phyloP scores from a whole-genome alignment of 2,329 filamentous ascomycete genomes.

The Diaporthe caulivora region DNA sequence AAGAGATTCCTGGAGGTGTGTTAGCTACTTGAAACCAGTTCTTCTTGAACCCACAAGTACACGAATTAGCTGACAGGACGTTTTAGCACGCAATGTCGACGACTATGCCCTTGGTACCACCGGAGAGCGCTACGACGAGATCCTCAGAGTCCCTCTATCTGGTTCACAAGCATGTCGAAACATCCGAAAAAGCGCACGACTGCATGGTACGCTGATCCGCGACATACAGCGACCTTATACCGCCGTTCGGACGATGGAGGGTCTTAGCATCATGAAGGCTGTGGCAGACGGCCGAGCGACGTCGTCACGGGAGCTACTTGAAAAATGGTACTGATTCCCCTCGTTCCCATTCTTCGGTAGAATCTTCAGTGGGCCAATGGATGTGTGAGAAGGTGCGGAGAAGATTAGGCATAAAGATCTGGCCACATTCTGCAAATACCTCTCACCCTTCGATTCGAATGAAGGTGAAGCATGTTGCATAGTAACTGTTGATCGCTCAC shows the following conservation, averaged over 20 bases:
- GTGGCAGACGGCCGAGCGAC: background rate
- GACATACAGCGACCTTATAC: background rate
- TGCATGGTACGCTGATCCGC: background rate
- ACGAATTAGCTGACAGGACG: background rate
- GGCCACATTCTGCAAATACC: background rate
- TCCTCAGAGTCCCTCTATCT: background rate
- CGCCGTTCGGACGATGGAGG: background rate
- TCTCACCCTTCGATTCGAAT: background rate
- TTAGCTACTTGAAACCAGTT: rapidly evolving
- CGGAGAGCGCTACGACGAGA: background rate
- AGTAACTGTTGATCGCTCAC: background rate
- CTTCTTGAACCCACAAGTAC: rapidly evolving
- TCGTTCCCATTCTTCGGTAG: background rate
- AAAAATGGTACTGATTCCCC: background rate
- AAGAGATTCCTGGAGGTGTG: background rate
- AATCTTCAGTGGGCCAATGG: background rate
- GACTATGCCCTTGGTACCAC: background rate
- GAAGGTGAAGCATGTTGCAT: background rate
- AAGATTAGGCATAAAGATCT: too few species aligned
- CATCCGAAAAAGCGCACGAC: background rate
- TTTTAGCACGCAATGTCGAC: background rate
- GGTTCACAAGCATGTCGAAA: background rate
- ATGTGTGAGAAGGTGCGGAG: background rate
- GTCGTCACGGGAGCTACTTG: background rate
- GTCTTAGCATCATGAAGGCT: background rate